Evolutionary conservation across 208 protist genomes (phyloP).

Genomic region (Spironucleus salmonicida): DNA sequence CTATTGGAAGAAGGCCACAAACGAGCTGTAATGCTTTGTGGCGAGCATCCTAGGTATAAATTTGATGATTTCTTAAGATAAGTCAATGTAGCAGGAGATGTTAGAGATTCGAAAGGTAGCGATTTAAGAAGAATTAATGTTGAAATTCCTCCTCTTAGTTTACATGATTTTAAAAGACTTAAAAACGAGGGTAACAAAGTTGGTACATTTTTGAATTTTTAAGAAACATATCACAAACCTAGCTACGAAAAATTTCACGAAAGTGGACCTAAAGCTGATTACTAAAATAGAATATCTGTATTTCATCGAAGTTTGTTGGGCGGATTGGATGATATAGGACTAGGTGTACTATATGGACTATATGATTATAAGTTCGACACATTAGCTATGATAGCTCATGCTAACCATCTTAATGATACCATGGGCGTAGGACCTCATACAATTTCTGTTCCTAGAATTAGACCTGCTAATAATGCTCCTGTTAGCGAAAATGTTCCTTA

Average conservation of each 20-base stretch:
- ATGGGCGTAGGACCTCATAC: constrained; percentile 49
- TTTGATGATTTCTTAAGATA: constrained; percentile 49
- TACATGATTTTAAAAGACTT: constrained; percentile 46
- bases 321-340: constrained; percentile 48
- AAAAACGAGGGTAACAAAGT: constrained; percentile 44
- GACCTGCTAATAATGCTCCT: constrained; percentile 43
- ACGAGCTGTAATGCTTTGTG: constrained; percentile 46
- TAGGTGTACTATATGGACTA: constrained; percentile 49
- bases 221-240: constrained; percentile 50
- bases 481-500: constrained; percentile 35
- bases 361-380: constrained; percentile 48
- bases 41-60: constrained; percentile 46
- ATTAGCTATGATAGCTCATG: constrained; percentile 46
- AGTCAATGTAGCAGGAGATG: constrained; percentile 31
- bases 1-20: constrained; percentile 44
- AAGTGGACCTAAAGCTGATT: constrained; percentile 47
- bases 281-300: constrained; percentile 43
- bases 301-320: constrained; percentile 45
- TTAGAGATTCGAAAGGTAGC: constrained; percentile 38
- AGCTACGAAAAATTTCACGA: constrained; percentile 47
- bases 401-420: constrained; percentile 44
- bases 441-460: constrained; percentile 47
- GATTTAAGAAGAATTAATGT: constrained; percentile 51
- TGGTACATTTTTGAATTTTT: constrained; percentile 50
- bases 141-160: constrained; percentile 47